Percentiles rank a stretch among this genome's conserved stretches.
Conservation (phyloP, 2,329 filamentous ascomycete genomes). For the Pseudogymnoascus sp. region DNA sequence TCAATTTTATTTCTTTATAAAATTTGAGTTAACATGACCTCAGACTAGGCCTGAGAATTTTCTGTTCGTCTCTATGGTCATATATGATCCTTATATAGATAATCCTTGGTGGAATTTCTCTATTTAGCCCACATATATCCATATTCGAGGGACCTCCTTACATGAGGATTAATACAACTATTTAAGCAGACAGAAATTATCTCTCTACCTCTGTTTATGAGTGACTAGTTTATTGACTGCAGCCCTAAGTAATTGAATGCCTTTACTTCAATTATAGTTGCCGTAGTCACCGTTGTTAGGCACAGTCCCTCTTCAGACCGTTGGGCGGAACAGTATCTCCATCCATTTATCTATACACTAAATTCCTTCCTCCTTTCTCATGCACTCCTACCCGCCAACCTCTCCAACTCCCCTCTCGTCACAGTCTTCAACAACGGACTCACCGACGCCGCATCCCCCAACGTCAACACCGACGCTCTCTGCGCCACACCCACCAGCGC, state of each 20-base stretch:
- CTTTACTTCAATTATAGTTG: background rate
- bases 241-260: background rate
- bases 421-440: slow-evolving; percentile 38
- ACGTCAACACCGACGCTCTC: slow-evolving; percentile 66
- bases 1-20: too few relatives aligned
- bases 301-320: background rate
- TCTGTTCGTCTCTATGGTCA: too few relatives aligned
- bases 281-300: background rate
- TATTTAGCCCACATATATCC: too few relatives aligned
- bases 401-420: slow-evolving; percentile 13
- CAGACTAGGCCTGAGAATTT: too few relatives aligned
- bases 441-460: slow-evolving; percentile 69
- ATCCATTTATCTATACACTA: background rate
- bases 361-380: background rate
- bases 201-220: background rate
- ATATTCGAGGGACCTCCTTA: too few relatives aligned
- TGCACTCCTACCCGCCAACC: slow-evolving; percentile 7
- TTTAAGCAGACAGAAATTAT: too few relatives aligned
- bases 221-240: background rate
- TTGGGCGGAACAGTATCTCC: background rate
- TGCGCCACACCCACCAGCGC: slow-evolving; percentile 73
- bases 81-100: too few relatives aligned
- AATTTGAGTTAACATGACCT: too few relatives aligned
- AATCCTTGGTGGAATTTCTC: too few relatives aligned
- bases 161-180: too few relatives aligned